These are phyloP conservation scores for Plasmodium vivax DNA, from an alignment of 169 alveolate species.

Conservation along the genomic window DNA sequence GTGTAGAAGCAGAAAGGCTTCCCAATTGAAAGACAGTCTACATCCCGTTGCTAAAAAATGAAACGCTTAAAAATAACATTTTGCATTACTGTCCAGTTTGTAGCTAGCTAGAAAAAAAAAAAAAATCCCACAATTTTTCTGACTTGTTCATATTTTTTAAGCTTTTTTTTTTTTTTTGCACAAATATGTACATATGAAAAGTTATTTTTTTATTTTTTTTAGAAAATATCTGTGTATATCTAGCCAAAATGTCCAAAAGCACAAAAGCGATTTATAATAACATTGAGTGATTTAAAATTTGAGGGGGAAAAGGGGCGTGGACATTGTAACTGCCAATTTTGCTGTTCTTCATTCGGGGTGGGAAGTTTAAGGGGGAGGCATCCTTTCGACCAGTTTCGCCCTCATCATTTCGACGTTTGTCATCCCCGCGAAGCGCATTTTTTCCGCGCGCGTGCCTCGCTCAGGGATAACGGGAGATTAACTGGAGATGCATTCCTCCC, in stretches of 20 bases:
- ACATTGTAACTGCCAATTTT: neutral
- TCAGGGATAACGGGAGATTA: neutral
- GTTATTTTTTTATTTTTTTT: neutral
- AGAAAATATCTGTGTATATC: slow-evolving; percentile 5
- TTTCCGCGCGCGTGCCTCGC: neutral
- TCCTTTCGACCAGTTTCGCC: neutral
- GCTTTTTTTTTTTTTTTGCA: neutral
- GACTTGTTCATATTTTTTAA: neutral
- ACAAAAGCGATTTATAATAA: neutral
- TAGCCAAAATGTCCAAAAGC: slow-evolving; percentile 13
- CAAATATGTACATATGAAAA: neutral
- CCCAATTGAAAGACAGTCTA: neutral
- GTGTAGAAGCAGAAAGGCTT: neutral
- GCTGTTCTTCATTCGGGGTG: neutral
- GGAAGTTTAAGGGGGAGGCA: neutral
- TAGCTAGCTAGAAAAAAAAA: slow-evolving; percentile 1
- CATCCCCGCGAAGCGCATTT: neutral
- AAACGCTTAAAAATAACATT: neutral
- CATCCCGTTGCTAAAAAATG: neutral
- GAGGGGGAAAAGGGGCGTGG: neutral
- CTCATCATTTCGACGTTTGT: neutral
- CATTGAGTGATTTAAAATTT: neutral
- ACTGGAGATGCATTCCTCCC: neutral
- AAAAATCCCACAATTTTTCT: neutral
- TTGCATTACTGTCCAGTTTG: neutral